Evolutionary conservation across 345 rosid genomes (phyloP).

Genomic region (Hibiscus trionum): DNA sequence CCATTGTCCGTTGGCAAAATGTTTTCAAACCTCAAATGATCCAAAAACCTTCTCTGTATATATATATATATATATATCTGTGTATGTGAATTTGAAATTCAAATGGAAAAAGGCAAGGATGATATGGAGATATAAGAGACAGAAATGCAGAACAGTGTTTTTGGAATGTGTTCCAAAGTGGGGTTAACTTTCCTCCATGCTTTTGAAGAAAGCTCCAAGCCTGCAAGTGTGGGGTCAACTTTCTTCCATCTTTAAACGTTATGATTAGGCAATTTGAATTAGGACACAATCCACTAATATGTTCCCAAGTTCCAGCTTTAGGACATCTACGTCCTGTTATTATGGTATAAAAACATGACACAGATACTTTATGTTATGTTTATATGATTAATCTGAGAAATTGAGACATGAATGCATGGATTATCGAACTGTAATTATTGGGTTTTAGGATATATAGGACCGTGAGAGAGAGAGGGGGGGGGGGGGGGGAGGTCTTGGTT

Average conservation of each 20-base stretch:
- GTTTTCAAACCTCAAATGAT: constrained; percentile 15
- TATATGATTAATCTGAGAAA: no score
- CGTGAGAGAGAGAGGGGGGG: no score
- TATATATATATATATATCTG: background rate
- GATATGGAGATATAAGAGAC: background rate
- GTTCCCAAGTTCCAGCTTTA: background rate
- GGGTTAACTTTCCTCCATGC: background rate
- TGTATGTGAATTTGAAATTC: constrained; percentile 30
- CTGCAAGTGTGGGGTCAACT: no score
- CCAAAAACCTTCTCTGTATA: background rate
- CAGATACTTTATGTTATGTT: no score
- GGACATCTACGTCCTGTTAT: no score
- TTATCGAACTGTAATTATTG: no score
- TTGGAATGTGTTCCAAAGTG: constrained; percentile 2
- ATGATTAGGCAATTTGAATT: background rate
- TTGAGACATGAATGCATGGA: no score
- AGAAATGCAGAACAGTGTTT: constrained; percentile 1
- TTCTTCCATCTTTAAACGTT: no score
- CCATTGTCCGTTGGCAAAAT: constrained; percentile 34
- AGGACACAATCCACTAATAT: background rate
- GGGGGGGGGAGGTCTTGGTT: no score
- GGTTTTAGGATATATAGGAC: no score
- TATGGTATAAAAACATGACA: no score
- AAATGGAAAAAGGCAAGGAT: constrained; percentile 16
- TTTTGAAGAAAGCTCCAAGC: no score